Conservation (phyloP, 1,139 yeast genomes). For the Pichia sp. region DNA sequence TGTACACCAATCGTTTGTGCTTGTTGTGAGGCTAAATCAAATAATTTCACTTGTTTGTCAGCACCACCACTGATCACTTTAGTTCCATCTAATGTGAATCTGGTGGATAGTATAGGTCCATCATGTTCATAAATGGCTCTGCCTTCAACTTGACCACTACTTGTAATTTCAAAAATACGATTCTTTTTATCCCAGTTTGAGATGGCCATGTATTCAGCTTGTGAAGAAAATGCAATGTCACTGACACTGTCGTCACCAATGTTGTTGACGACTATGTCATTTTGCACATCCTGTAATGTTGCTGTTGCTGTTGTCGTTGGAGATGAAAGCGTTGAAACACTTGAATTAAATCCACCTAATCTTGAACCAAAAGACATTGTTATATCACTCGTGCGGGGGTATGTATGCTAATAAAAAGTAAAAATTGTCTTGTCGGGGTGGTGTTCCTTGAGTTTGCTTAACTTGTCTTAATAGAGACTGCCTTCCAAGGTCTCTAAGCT, state of each 20-base stretch:
- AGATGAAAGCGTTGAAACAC: constrained; percentile 19
- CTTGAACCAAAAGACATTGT: constrained; percentile 30
- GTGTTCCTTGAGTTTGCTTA: no score
- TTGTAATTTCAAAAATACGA: constrained; percentile 77
- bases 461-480: no score
- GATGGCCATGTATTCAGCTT: constrained; percentile 75
- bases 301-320: constrained; percentile 43
- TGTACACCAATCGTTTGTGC: constrained; percentile 84
- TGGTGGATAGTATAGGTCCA: constrained; percentile 79
- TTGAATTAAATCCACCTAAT: constrained; percentile 29
- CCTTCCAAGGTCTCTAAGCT: no score
- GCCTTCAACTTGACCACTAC: constrained; percentile 71
- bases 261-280: constrained; percentile 74
- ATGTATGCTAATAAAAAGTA: no score
- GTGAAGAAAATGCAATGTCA: constrained; percentile 92
- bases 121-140: constrained; percentile 89
- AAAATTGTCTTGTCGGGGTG: no score
- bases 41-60: constrained; percentile 84
- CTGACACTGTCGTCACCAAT: constrained; percentile 93
- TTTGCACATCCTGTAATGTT: constrained; percentile 67
- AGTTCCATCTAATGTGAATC: constrained; percentile 87
- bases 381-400: background rate
- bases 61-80: constrained; percentile 91
- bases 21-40: constrained; percentile 82
- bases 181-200: constrained; percentile 97